Base-by-base conservation (phyloP, 306 rosid genomes). In the Hippophae tibetana region DNA sequence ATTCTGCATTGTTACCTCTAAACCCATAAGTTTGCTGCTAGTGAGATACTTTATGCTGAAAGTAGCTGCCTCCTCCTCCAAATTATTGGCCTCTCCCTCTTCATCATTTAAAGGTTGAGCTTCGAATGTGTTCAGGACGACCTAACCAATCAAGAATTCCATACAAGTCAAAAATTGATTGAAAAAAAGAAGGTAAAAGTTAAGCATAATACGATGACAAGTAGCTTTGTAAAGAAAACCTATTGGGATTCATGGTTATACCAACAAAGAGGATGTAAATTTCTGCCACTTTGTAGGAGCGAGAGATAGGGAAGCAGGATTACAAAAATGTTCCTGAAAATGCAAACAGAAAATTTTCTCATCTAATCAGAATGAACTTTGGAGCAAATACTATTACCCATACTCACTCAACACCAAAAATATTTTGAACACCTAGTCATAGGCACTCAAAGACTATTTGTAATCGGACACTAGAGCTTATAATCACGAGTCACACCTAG, bases 31-130 rank as follows among this genome's bases (percentile, higher is more conserved):
- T 76, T 90, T 90, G 72, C 90, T 82, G 80, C 97, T 90, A 41
- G 97, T 90, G 55, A 90, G 97, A 85, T 90, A 90, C 76, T 90
- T 90, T 69, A 90, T 90, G 74, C 97, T 90, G 72, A 90, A 90
- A 84, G 72, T 82, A 43, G 88, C 81, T 8, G 89, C 78, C 69
- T 89, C 90, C 68, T 83, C 97, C 82, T 87, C 96, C 85, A 87
- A 81, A 75, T 63, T 79, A 77, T 87, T 85, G 62, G 97, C 97
- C 50, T 87, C 86, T 44, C 97, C 97, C 69, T 75, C 96, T 85
- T 87, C 97, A 69, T 90, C 97, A 62, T 89, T 82, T 74, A 90
- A 71, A 60, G 97, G 97, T 83, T 90, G 97, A 3, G 97, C 88
- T 72, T 90, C 97, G 68, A 90, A 90, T 54, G 94, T 87, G 81